Evolutionary conservation across 2,329 filamentous ascomycete genomes (phyloP), one percentile per base, ranked within the genome.

Genomic region (Penicillium decumbens): DNA sequence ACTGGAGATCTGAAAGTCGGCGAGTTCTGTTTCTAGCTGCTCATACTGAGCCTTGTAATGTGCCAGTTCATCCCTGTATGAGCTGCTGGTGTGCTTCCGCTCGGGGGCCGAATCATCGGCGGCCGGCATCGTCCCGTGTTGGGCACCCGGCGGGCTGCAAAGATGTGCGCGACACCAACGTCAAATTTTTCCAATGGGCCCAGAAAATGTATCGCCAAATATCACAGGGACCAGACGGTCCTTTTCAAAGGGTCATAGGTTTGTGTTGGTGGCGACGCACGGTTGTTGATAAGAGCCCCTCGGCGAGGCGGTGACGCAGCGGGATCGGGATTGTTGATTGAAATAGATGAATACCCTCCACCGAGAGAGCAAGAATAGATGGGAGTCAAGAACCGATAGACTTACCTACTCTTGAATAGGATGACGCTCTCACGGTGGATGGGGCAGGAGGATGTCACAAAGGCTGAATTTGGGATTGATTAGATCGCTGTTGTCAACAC

Each of bases 31-130:
- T 72, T 96, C 93, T 32, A 98, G 80, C 67, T 89, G 84, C 73
- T 95, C 90, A 75, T 97, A 97, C 70, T 97, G 92, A 46, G 83
- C 75, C 77, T 98, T 98, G 81, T 97, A 98, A 81, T 93, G 96
- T 50, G 85, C 80, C 45, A 98, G 78, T 54, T 91, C 87, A 65
- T 93, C 88, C 65, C 90, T 85, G 39, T 70, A 59, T 8, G 71
- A 71, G 30, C 68, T 66, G 41, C 67, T 66, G 23, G 67, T 64
- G 45, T 66, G 70, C 49, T 68, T 67, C 50, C 68, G 68, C 45
- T 72, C 72, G 41, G 70, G 68, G 45, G 68, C 59, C 49, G 63
- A 62, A 49, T 64, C 64, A 46, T 72, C 67, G 55, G 63, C 64
- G 53, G 61, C 67, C 50, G 69, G 66, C 69, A 71, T 71, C 55